A percentile compares a stretch with the other conserved stretches of the same genome.
phyloP scores from a whole-genome alignment of 2,329 filamentous ascomycete species.

The Sarocladium strictum region DNA sequence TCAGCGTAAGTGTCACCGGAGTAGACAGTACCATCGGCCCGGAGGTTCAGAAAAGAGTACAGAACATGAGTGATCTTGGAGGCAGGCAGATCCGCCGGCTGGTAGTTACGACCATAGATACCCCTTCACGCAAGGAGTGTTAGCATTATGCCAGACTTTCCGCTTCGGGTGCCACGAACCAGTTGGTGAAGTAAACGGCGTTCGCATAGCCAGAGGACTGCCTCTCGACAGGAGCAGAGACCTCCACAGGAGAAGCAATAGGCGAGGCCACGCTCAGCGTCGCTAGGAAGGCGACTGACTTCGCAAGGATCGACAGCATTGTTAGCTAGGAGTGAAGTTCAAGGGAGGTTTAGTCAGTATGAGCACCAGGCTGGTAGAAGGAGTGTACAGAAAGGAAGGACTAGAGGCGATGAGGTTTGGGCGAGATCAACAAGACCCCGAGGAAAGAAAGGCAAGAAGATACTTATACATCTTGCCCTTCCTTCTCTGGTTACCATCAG shows the following conservation, averaged over 20 bases:
- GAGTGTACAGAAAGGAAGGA: conserved; percentile 13
- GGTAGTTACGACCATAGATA: conserved; percentile 70
- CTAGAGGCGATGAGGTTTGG: conserved; percentile 1
- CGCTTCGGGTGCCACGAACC: conserved; percentile 24
- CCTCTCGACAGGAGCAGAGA: conserved; percentile 13
- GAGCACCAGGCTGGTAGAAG: conserved; percentile 16
- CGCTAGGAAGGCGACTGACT: conserved; percentile 21
- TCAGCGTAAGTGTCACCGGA: conserved; percentile 67
- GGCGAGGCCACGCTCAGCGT: conserved; percentile 18
- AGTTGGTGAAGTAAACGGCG: conserved; percentile 43
- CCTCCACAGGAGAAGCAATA: conserved; percentile 16
- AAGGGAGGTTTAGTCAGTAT: conserved; percentile 4
- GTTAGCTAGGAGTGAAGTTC: conserved; percentile 6
- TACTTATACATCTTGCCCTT: conserved; percentile 4
- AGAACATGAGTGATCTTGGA: conserved; percentile 71
- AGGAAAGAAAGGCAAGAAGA: background rate
- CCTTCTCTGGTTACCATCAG: background rate
- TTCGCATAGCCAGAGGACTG: conserved; percentile 25
- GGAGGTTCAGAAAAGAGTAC: conserved; percentile 75
- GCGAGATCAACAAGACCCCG: background rate
- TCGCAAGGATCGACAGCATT: conserved; percentile 22
- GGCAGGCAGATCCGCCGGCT: conserved; percentile 63
- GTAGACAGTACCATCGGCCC: conserved; percentile 63
- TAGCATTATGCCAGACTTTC: background rate
- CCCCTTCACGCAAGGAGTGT: conserved; percentile 37